These are phyloP conservation scores for Gracilariopsis chorda DNA, from an alignment of 23 red algal species.

Conservation along the genomic window DNA sequence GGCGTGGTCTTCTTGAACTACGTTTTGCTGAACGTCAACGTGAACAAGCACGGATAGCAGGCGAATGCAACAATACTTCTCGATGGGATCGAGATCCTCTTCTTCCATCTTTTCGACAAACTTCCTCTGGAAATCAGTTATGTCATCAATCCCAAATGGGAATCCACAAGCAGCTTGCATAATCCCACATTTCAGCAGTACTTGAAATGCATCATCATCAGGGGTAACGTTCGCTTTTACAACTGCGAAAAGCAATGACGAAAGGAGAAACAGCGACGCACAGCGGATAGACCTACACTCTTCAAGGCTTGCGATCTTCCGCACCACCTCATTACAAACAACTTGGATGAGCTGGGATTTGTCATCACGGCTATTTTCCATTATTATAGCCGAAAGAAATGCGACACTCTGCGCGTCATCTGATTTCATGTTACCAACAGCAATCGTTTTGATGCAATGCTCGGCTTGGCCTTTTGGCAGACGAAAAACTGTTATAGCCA, in stretches of 20 bases:
- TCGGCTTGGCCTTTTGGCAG: not conserved
- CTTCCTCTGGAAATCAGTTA: not conserved
- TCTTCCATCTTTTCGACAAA: not conserved
- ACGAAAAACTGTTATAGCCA: not conserved
- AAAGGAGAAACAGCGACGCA: not conserved
- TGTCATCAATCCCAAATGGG: not conserved
- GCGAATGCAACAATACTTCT: not conserved
- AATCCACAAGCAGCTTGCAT: not conserved
- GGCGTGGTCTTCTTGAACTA: not conserved
- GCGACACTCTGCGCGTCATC: not conserved
- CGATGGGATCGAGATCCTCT: not conserved
- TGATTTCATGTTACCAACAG: not conserved
- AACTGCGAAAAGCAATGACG: not conserved
- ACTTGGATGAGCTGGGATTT: not conserved
- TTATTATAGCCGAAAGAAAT: not conserved
- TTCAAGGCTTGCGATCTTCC: too few relatives aligned
- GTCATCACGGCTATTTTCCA: not conserved
- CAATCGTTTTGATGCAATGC: not conserved
- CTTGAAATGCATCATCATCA: not conserved
- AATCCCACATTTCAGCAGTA: not conserved
- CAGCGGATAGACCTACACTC: too few relatives aligned
- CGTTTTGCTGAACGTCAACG: not conserved
- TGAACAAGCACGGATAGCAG: not conserved
- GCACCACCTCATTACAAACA: not conserved
- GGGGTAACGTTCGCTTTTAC: not conserved